Evolutionary conservation across 768 basidiomycete genomes (phyloP), one percentile per base, ranked within the genome.

Genomic region (Hysterangium stoloniferum): DNA sequence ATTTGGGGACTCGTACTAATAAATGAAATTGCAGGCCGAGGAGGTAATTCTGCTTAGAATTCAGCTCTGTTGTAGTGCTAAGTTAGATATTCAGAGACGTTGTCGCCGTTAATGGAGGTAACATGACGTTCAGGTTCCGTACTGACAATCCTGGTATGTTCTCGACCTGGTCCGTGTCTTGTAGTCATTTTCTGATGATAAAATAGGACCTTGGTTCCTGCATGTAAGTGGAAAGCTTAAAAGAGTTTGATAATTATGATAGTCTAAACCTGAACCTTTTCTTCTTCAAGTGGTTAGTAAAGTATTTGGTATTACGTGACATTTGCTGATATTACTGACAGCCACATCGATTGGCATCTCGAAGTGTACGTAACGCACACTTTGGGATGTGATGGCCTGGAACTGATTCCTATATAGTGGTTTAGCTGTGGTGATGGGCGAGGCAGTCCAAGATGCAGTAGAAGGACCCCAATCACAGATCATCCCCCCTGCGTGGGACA

Each of bases 201-300:
- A 48, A 5, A n/a, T 19, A 15, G 55, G 59, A 20, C 59, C 59
- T 15, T 60, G 61, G 61, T 59, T 63, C 55, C 49, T 63, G 41
- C 62, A 63, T 45, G 44, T 45, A 45, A 11, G 44, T 45, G n/a
- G n/a, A n/a, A n/a, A n/a, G n/a, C 70, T 72, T 42, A 66, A 69
- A 34, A 71, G 64, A 63, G 70, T 71, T 57, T 55, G 71, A 29
- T n/a, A n/a, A n/a, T n/a, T n/a, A n/a, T n/a, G n/a, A n/a, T n/a
- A n/a, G n/a, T n/a, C n/a, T n/a, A n/a, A n/a, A n/a, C n/a, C n/a
- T n/a, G n/a, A n/a, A n/a, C n/a, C n/a, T n/a, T n/a, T n/a, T n/a
- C n/a, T n/a, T n/a, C n/a, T n/a, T n/a, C n/a, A n/a, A n/a, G n/a
- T n/a, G n/a, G n/a, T n/a, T n/a, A n/a, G n/a, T n/a, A n/a, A n/a